A percentile compares a stretch with the other conserved stretches of the same genome.
These are phyloP conservation scores for Ceratobasidium sp. DNA, from an alignment of 1,284 basidiomycete species.

Conservation along the genomic window DNA sequence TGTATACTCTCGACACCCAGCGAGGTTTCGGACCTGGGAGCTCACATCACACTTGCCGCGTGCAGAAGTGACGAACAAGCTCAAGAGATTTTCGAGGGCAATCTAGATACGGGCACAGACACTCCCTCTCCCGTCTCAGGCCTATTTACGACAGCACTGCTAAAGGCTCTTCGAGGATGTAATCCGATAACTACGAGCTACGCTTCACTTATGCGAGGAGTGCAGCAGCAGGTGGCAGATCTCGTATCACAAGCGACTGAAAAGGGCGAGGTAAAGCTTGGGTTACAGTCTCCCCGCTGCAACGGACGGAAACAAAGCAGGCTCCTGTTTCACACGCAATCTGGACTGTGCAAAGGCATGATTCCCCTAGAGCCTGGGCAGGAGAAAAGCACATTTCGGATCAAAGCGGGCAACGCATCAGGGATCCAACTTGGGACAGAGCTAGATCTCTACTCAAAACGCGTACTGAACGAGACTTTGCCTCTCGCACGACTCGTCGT, in stretches of 20 bases:
- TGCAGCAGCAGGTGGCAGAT: background rate
- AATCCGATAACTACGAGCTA: slow-evolving; percentile 23
- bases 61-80: slow-evolving; percentile 13
- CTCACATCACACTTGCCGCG: slow-evolving; percentile 29
- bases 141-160: slow-evolving; percentile 25
- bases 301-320: slow-evolving; percentile 33
- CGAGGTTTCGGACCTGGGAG: background rate
- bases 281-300: slow-evolving; percentile 27
- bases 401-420: slow-evolving; percentile 21
- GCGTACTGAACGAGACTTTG: background rate
- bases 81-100: background rate
- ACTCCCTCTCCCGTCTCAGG: slow-evolving; percentile 17
- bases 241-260: too few relatives aligned
- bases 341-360: slow-evolving; percentile 29
- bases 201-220: background rate
- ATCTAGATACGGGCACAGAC: background rate
- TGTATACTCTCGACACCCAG: background rate
- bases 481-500: slow-evolving; percentile 27
- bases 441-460: slow-evolving; percentile 20
- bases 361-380: background rate
- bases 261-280: too few relatives aligned
- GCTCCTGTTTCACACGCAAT: slow-evolving; percentile 26
- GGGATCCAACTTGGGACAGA: slow-evolving; percentile 40
- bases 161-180: slow-evolving; percentile 2
- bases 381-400: background rate